Evolutionary conservation across 176 grass and related monocot species (phyloP).

Genomic region (Calamus simplicifolius): DNA sequence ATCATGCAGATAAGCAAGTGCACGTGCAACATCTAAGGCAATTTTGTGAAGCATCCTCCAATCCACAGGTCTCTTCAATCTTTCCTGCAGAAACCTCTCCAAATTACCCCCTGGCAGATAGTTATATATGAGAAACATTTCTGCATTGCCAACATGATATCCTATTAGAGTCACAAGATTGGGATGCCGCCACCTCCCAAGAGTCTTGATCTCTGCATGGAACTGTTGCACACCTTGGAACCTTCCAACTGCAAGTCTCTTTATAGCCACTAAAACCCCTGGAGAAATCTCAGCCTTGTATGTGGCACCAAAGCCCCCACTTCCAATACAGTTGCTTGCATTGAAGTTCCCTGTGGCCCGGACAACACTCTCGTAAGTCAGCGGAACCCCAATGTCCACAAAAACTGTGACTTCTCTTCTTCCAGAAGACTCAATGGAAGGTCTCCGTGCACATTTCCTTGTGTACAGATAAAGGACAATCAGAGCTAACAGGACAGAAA

Average conservation of each 20-base stretch:
- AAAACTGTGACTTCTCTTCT: slow-evolving; percentile 72
- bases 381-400: slow-evolving; percentile 66
- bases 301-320: slow-evolving; percentile 89
- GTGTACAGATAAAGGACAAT: slow-evolving; percentile 81
- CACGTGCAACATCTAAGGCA: slow-evolving; percentile 76
- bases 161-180: slow-evolving; percentile 93
- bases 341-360: slow-evolving; percentile 72
- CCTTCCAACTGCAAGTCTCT: slow-evolving; percentile 81
- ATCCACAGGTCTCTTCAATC: slow-evolving; percentile 59
- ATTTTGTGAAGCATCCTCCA: slow-evolving; percentile 99
- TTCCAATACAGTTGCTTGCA: slow-evolving; percentile 91
- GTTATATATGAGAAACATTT: slow-evolving; percentile 98
- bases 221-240: slow-evolving; percentile 91
- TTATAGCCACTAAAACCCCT: slow-evolving; percentile 82
- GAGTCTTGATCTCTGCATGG: slow-evolving; percentile 86
- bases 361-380: slow-evolving; percentile 83
- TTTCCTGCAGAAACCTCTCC: slow-evolving; percentile 90
- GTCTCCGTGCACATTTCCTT: slow-evolving; percentile 54
- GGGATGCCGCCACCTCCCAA: slow-evolving; percentile 65
- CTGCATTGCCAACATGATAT: slow-evolving; percentile 63
- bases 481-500: slow-evolving; percentile 79
- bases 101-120: slow-evolving; percentile 89
- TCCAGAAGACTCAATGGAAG: slow-evolving; percentile 38
- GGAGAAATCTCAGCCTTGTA: slow-evolving; percentile 96
- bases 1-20: slow-evolving; percentile 83